Percentiles rank a stretch among this genome's conserved stretches.
phyloP scores from a whole-genome alignment of 1,284 basidiomycete species.

The Ustilago hordei region DNA sequence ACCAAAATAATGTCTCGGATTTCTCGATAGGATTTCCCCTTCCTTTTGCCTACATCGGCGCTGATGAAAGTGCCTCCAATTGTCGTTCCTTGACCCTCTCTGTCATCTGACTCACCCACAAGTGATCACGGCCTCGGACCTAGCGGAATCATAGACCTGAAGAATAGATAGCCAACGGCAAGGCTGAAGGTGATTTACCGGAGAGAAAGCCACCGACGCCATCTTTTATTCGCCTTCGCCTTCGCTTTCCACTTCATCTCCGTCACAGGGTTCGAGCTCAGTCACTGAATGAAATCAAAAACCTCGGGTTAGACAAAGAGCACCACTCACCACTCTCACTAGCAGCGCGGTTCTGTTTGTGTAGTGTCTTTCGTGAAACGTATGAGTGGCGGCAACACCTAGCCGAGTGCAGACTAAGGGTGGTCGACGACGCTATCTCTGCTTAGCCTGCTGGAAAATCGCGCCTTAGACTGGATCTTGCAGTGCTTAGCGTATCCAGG shows the following conservation, averaged over 20 bases:
- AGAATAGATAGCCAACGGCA: neutral
- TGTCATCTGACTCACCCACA: neutral
- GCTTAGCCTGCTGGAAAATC: neutral
- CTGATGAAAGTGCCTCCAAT: neutral
- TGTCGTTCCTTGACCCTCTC: neutral
- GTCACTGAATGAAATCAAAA: too few relatives aligned
- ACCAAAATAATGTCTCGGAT: conserved; percentile 3
- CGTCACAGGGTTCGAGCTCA: neutral
- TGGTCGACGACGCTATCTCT: neutral
- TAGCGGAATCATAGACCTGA: neutral
- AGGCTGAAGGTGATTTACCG: neutral
- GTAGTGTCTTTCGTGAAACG: neutral
- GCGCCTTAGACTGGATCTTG: neutral
- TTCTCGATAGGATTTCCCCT: neutral
- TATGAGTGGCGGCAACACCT: neutral
- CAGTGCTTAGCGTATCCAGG: neutral
- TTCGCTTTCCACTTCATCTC: neutral
- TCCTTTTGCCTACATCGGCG: neutral
- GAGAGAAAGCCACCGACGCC: neutral
- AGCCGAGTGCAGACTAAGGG: neutral
- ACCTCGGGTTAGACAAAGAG: too few relatives aligned
- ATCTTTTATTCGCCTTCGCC: neutral
- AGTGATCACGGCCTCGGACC: neutral
- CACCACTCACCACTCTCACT: too few relatives aligned
- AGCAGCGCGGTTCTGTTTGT: neutral